These are phyloP conservation scores for Wickerhamiella brachini DNA, from an alignment of 805 yeast species.

Conservation along the genomic window DNA sequence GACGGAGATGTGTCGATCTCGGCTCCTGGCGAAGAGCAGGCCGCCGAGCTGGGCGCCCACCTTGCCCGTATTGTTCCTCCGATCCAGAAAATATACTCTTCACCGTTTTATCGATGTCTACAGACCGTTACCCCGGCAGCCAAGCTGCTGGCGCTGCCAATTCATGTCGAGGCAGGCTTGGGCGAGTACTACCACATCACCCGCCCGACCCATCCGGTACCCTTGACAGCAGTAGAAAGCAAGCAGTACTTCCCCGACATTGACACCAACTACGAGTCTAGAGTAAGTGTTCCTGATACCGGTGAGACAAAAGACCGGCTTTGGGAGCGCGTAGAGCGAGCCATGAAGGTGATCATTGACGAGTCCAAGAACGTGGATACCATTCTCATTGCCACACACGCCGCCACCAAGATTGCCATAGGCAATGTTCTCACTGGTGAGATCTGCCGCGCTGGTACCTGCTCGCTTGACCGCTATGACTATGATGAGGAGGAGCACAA, in stretches of 20 bases:
- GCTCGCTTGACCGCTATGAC: slow-evolving; percentile 62
- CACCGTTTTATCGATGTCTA: slow-evolving; percentile 84
- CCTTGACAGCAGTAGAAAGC: slow-evolving; percentile 22
- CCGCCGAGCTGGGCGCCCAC: slow-evolving; percentile 58
- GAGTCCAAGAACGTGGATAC: slow-evolving; percentile 42
- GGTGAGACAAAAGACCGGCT: slow-evolving; percentile 75
- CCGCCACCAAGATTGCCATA: slow-evolving; percentile 80
- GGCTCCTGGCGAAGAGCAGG: slow-evolving; percentile 77
- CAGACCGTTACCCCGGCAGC: slow-evolving; percentile 70
- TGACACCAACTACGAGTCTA: slow-evolving; percentile 36
- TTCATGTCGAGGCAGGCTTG: slow-evolving; percentile 65
- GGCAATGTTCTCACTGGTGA: slow-evolving; percentile 55
- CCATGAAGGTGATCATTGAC: slow-evolving; percentile 46
- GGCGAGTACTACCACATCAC: slow-evolving; percentile 86
- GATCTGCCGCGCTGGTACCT: slow-evolving; percentile 62
- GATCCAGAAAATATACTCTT: slow-evolving; percentile 58
- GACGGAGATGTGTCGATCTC: slow-evolving; percentile 84
- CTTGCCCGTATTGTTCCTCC: slow-evolving; percentile 37
- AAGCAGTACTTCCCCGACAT: slow-evolving; percentile 39
- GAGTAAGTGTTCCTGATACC: slow-evolving; percentile 36
- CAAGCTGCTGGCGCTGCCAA: slow-evolving; percentile 39
- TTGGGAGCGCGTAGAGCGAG: slow-evolving; percentile 41
- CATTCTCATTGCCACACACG: slow-evolving; percentile 74
- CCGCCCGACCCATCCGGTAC: slow-evolving; percentile 48
- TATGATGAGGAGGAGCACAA: slow-evolving; percentile 19